Evolutionary conservation across 2,329 filamentous ascomycete species (phyloP), one percentile per base, ranked within the genome.

Genomic region (Cladosporium sp.): DNA sequence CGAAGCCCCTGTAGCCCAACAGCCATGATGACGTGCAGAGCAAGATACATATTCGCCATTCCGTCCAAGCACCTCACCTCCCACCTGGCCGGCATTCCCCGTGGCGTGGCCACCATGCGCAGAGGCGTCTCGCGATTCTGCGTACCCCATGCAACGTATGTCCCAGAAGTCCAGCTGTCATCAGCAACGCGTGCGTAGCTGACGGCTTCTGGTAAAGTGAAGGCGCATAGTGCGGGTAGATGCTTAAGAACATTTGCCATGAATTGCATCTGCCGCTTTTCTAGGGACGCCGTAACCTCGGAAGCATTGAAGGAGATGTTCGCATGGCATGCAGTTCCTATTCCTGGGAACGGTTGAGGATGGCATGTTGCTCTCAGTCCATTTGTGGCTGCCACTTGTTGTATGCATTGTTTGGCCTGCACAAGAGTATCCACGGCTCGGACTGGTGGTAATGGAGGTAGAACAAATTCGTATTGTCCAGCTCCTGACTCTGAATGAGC

Each of bases 21-120:
- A 0, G 73, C 74, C 0, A 89, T 61, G 0, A 89, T 62, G 0
- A 80, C 82, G 0, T 78, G 75, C 15, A 86, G 65, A 0, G 79
- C 84, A 1, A 94, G 67, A 62, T 93, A 94, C 48, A 83, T 79
- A 62, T 94, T 94, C 3, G 87, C 85, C 15, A 89, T 68, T 0
- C 88, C 88, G 60, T 94, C 88, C n/a, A 92, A 62, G 49, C 78
- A 81, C 61, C 88, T 85, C 18, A 94, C 59, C 67, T 94, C 88
- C 85, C 87, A 94, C 61, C 88, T 84, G 82, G 2, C 66, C 70
- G 3, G 72, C 71, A 41, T 30, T 22, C n/a, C 27, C 33, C 36
- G 39, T 54, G 33, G 38, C 35, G 18, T 30, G 1, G 43, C 40
- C 4, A 89, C 78, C 63, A 85, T 83, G 11, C 88, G 78, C 8